These are phyloP conservation scores for Chalciporus piperatus DNA, from an alignment of 768 basidiomycete genomes.

Conservation along the genomic window DNA sequence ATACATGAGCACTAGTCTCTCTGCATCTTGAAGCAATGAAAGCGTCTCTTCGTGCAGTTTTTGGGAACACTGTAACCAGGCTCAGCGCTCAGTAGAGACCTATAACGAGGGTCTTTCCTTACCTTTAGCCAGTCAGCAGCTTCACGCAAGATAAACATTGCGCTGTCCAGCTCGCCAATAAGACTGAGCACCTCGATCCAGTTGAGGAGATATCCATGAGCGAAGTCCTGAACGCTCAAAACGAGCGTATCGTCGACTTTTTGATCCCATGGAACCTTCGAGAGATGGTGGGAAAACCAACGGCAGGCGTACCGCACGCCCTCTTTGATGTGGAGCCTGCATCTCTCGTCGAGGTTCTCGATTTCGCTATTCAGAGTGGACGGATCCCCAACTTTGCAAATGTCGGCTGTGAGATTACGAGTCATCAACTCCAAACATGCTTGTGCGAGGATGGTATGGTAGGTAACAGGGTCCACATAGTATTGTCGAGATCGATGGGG, in stretches of 20 bases:
- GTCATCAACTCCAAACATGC: conserved; percentile 17
- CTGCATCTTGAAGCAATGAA: conserved; percentile 13
- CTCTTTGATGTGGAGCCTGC: conserved; percentile 12
- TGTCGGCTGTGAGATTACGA: conserved; percentile 12
- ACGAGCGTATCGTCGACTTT: conserved; percentile 5
- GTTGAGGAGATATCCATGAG: conserved; percentile 6
- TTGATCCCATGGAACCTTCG: conserved; percentile 7
- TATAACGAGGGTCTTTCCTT: background rate
- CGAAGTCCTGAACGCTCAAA: conserved; percentile 9
- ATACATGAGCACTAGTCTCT: conserved; percentile 18
- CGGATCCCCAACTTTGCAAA: conserved; percentile 12
- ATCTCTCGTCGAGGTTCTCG: conserved; percentile 8
- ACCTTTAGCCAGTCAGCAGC: conserved; percentile 15
- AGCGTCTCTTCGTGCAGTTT: conserved; percentile 8
- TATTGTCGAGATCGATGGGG: conserved; percentile 13
- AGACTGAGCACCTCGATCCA: conserved; percentile 23
- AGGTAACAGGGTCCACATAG: conserved; percentile 10
- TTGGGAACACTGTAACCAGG: conserved; percentile 7
- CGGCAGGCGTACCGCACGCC: conserved; percentile 20
- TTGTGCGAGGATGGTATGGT: conserved; percentile 12
- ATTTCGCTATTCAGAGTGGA: conserved; percentile 12
- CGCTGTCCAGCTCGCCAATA: conserved; percentile 14
- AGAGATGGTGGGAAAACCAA: conserved; percentile 18
- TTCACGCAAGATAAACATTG: conserved; percentile 11
- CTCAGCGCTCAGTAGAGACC: conserved; percentile 3